These are phyloP conservation scores for Apiotrichum gracile DNA, from an alignment of 1,284 basidiomycete species.

Conservation along the genomic window DNA sequence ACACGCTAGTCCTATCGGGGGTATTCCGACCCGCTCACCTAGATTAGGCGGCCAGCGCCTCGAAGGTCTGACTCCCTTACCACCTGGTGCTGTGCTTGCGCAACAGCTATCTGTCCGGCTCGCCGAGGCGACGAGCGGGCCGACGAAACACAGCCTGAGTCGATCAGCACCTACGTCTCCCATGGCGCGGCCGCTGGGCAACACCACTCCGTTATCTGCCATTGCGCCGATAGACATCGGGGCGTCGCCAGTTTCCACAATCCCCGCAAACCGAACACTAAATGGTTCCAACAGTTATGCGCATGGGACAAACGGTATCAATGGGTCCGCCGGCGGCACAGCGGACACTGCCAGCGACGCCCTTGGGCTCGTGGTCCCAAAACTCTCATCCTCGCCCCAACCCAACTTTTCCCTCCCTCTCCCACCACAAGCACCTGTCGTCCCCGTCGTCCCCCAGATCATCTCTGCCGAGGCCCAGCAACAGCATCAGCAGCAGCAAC, in stretches of 20 bases:
- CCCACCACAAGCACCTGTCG: neutral
- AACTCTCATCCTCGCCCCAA: neutral
- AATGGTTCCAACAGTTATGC: neutral
- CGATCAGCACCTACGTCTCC: conserved; percentile 12
- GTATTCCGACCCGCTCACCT: neutral
- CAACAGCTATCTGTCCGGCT: neutral
- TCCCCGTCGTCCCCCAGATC: neutral
- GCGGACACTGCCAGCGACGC: neutral
- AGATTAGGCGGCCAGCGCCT: neutral
- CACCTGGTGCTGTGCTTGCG: neutral
- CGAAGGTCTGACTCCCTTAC: neutral
- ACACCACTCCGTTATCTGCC: conserved; percentile 10
- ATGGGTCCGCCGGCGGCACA: neutral
- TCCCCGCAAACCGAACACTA: no score
- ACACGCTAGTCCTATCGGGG: neutral
- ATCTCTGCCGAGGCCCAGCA: no score
- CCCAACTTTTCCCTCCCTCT: neutral
- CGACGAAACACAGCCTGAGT: neutral
- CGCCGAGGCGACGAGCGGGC: neutral
- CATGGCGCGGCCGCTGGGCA: neutral
- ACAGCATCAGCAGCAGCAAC: no score
- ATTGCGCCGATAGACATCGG: conserved; percentile 11
- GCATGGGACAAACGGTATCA: neutral
- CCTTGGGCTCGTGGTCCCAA: neutral
- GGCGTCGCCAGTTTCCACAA: neutral